These are phyloP conservation scores for Tolypocladium amazonense DNA, from an alignment of 2,329 filamentous ascomycete genomes.

Conservation along the genomic window DNA sequence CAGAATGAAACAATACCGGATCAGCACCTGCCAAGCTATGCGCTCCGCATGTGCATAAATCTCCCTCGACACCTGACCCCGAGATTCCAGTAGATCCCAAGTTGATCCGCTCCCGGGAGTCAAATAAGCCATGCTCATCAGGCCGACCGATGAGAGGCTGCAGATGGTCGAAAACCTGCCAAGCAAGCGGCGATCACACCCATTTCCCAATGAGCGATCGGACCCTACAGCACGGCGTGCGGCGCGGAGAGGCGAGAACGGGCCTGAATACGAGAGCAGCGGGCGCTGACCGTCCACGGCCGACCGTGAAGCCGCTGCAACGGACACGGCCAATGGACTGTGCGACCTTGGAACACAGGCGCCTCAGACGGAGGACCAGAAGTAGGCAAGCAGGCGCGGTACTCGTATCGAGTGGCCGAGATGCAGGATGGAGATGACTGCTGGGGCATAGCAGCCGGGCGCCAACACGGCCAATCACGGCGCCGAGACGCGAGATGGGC, in stretches of 20 bases:
- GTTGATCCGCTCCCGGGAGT: background rate
- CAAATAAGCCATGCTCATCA: background rate
- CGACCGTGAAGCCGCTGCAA: background rate
- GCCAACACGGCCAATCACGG: constrained; percentile 24
- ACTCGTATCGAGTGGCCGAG: too few relatives aligned
- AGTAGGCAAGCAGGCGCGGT: too few relatives aligned
- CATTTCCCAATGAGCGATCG: background rate
- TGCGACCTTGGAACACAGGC: background rate
- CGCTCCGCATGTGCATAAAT: background rate
- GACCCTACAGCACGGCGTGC: background rate
- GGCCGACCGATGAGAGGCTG: background rate
- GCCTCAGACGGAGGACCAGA: background rate
- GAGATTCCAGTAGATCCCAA: background rate
- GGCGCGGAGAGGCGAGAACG: background rate
- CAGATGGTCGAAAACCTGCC: background rate
- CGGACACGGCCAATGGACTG: too few relatives aligned
- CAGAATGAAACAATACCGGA: background rate
- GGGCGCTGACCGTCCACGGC: background rate
- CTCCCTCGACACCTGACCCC: background rate
- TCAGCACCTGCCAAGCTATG: background rate
- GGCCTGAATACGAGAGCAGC: background rate
- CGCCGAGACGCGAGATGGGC: background rate
- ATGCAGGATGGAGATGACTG: constrained; percentile 1
- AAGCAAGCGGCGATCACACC: background rate
- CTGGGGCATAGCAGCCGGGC: constrained; percentile 14